Base-by-base conservation (phyloP, 768 basidiomycete species). In the Termitomyces sp. region DNA sequence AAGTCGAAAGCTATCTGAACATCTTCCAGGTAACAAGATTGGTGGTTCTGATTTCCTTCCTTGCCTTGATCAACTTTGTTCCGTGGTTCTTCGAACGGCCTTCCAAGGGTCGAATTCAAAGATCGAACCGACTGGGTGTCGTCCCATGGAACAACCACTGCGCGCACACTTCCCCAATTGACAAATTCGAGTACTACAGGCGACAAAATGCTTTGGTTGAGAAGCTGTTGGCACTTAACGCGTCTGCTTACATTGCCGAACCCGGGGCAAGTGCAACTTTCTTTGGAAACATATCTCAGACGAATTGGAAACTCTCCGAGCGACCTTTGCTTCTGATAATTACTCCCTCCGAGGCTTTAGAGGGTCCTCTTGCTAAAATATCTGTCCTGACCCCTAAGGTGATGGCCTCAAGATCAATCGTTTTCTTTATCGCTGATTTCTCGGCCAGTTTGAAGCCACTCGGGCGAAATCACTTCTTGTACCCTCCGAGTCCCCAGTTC, bases 201-300 rank as follows among this genome's bases (percentile, higher is more conserved):
- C 81, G 88, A n/a, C 90, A 89, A 66, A 75, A 67, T 5, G 63
- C 70, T 9, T 78, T 91, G 34, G 86, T 86, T 1, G 73, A 74
- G 14, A 74, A 70, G 0, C 78, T 91, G 17, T 70, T 76, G 57
- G 62, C 71, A 5, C 76, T 85, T 32, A 81, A 83, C 36, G 87
- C 82, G 0, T 79, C 83, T 7, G 87, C 88, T 15, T 94, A 91
- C 70, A 82, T 95, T 38, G 84, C 88, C 6, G 92, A 95, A 70
- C 91, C 94, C 31, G 86, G 89, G 0, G 83, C 90, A 14, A 89
- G 79, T 60, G 84, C 87, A 0, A 73, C 78, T 3, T 95, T 85
- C 77, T 94, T 82, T 70, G 85, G 79, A n/a, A 92, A 92, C 65
- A 79, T 92, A 60, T 87, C 88, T 12, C 68, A 66, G 5, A 62